Evolutionary conservation across 2,329 filamentous ascomycete species (phyloP).

Genomic region (Xylaria sp.): DNA sequence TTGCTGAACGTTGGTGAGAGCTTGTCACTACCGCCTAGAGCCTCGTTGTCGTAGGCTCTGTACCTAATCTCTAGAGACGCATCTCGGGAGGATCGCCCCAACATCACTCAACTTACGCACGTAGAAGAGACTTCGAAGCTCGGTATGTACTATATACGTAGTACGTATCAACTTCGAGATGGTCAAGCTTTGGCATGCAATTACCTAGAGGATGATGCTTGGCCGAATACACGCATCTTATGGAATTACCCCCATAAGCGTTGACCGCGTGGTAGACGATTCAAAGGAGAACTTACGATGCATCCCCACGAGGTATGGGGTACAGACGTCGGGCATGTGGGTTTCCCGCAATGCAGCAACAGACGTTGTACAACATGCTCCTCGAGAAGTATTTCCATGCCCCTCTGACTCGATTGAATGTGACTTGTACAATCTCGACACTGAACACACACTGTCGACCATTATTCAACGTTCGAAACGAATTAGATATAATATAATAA

Average conservation of each 20-base stretch:
- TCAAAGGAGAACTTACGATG: not conserved
- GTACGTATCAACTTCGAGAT: not conserved
- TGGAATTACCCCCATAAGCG: not conserved
- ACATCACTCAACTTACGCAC: not conserved
- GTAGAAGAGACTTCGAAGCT: not conserved
- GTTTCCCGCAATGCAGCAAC: not conserved
- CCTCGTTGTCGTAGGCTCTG: not conserved
- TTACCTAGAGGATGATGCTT: not conserved
- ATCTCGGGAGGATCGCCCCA: not conserved
- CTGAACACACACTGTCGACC: not conserved
- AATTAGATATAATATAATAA: too few relatives aligned
- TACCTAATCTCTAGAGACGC: not conserved
- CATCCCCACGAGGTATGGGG: not conserved
- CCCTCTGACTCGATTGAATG: not conserved
- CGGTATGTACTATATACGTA: not conserved
- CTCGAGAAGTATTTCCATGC: not conserved
- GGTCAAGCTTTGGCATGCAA: not conserved
- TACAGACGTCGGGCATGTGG: not conserved
- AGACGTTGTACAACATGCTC: not conserved
- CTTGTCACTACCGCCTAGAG: not conserved
- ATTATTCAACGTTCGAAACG: not conserved
- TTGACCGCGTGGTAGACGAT: not conserved
- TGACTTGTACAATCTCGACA: not conserved
- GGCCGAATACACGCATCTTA: not conserved
- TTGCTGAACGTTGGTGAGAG: not conserved